Evolutionary conservation across 352 stramenopile genomes (phyloP).

Genomic region (Phytopythium montanum): DNA sequence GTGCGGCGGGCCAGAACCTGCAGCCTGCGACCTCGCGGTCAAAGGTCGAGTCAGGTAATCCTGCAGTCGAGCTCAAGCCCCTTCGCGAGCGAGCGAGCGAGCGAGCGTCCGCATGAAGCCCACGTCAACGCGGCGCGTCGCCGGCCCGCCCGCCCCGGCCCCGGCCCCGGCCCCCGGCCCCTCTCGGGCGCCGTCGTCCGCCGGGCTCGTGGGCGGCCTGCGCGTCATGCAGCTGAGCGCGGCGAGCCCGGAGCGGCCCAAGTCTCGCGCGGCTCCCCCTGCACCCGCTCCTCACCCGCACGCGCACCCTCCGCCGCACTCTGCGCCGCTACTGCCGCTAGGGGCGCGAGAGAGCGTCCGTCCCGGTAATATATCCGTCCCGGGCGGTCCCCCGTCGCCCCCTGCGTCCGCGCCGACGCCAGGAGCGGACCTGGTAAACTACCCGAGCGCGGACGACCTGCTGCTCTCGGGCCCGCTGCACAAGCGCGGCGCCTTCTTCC

Average conservation of each 20-base stretch:
- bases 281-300: not conserved
- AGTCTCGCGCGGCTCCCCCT: not conserved
- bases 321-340: conserved; percentile 1
- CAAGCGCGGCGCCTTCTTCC: conserved; percentile 76
- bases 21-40: too few relatives aligned
- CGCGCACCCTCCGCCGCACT: not conserved
- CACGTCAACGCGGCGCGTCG: too few relatives aligned
- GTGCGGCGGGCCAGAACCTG: too few relatives aligned
- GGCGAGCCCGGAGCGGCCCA: conserved; percentile 5
- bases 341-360: not conserved
- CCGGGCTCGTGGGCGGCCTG: not conserved
- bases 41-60: too few relatives aligned
- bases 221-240: conserved; percentile 9
- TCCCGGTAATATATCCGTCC: not conserved
- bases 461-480: conserved; percentile 54
- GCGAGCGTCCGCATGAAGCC: too few relatives aligned
- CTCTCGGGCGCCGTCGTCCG: too few relatives aligned
- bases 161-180: too few relatives aligned
- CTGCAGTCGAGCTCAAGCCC: too few relatives aligned
- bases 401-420: not conserved
- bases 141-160: too few relatives aligned
- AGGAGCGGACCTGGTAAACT: not conserved
- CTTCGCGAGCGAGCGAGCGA: too few relatives aligned
- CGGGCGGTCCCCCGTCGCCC: not conserved
- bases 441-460: conserved; percentile 24